phyloP scores from a whole-genome alignment of 495 filamentous ascomycete genomes.

The Darksidea phi region DNA sequence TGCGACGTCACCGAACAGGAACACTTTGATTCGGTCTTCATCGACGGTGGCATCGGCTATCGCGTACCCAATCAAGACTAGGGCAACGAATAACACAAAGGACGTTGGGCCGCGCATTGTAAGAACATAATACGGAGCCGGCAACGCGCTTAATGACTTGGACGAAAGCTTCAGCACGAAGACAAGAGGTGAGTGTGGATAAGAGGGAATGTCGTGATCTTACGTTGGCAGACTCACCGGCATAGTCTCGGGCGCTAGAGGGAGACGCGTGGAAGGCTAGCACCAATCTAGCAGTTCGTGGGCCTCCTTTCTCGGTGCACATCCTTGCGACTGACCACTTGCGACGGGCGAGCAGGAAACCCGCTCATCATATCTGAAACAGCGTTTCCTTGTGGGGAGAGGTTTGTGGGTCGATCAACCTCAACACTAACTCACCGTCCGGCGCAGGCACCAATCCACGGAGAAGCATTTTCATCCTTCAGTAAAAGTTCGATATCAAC shows the following conservation, averaged over 20 bases:
- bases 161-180: neutral
- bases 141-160: neutral
- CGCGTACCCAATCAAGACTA: neutral
- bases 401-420: neutral
- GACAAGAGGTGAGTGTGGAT: neutral
- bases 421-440: too few relatives aligned
- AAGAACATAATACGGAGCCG: neutral
- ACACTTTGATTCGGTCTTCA: constrained; percentile 21
- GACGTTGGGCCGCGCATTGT: neutral
- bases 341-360: neutral
- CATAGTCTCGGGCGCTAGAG: neutral
- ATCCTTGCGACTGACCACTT: too few relatives aligned
- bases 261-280: neutral
- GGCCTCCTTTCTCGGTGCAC: too few relatives aligned
- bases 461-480: too few relatives aligned
- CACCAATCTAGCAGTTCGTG: too few relatives aligned
- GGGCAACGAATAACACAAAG: neutral
- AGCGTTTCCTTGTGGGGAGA: neutral
- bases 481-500: too few relatives aligned
- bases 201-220: neutral
- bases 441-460: too few relatives aligned
- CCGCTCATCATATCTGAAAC: neutral
- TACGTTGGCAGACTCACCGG: neutral
- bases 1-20: constrained; percentile 15
- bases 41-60: neutral